Evolutionary conservation across 768 basidiomycete species (phyloP), one percentile per base, ranked within the genome.

Genomic region (Rhizopogon salebrosus): DNA sequence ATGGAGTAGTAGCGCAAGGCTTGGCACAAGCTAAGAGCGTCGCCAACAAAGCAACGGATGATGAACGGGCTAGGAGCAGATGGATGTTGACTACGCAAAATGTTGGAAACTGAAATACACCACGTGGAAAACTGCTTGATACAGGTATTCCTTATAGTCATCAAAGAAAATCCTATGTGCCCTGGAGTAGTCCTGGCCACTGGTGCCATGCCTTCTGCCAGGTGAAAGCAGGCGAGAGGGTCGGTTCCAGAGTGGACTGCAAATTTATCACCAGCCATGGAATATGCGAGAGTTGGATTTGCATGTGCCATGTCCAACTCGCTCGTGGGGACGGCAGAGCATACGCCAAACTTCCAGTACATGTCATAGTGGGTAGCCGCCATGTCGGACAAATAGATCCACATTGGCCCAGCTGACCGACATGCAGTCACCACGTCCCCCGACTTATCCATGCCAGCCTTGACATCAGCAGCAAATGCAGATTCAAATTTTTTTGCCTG

Each of bases 271-370:
- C 60, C 53, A 1, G 57, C 48, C 13, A 40, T 11, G 20, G 67
- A 69, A 24, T 64, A 68, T 1, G 54, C 58, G 10, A 68, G 69
- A 7, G 67, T 70, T 1, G 67, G 67, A 18, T 70, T 68, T 40
- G 65, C 54, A 40, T 48, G 35, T 16, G 58, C 58, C 18, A 62
- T 51, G 11, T 35, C 52, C 2, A 54, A 57, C 3, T 38, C 54
- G 24, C 35, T 42, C 46, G 54, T 60, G 10, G 57, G 6, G 6
- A 62, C 62, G 37, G 64, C 66, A 7, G 66, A 62, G 14, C 63
- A 67, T 34, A 60, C 22, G 7, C 66, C 65, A 1, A 56, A 48
- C 1, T 45, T 55, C 66, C 66, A 69, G 41, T 65, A 67, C 2
- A 51, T 52, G 48, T 51, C 45, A 38, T 68, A 67, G 29, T 69